phyloP scores from a whole-genome alignment of 352 stramenopile species.

The Pythium aquatile region DNA sequence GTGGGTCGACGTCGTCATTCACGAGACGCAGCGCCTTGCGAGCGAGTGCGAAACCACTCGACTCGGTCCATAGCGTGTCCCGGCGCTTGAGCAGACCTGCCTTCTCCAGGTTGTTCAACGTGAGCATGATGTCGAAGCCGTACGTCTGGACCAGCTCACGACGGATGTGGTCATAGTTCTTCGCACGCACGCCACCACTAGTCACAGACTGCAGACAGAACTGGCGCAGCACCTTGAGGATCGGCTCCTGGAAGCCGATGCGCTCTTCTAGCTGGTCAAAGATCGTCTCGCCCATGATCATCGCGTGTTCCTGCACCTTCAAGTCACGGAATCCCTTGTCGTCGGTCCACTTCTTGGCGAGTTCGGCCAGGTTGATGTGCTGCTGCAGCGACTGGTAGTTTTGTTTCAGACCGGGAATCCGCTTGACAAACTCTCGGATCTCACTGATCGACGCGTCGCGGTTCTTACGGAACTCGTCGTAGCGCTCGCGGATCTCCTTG shows the following conservation, averaged over 20 bases:
- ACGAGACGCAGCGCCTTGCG: constrained; percentile 93
- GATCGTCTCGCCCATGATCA: constrained; percentile 95
- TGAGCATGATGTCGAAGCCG: constrained; percentile 94
- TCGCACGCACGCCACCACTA: constrained; percentile 91
- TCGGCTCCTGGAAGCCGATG: constrained; percentile 91
- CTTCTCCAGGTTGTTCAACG: constrained; percentile 94
- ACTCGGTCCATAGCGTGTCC: constrained; percentile 85
- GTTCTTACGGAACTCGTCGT: constrained; percentile 95
- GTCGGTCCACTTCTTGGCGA: constrained; percentile 95
- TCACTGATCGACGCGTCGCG: constrained; percentile 96
- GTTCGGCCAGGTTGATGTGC: constrained; percentile 96
- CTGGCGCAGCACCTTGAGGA: constrained; percentile 89
- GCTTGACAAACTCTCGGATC: constrained; percentile 98
- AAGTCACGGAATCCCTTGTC: constrained; percentile 92
- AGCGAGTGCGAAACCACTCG: constrained; percentile 81
- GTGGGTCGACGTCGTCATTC: constrained; percentile 93
- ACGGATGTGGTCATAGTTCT: constrained; percentile 93
- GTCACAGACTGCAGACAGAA: constrained; percentile 94
- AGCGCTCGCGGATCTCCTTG: constrained; percentile 91
- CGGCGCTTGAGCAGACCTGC: constrained; percentile 88
- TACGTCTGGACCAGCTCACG: constrained; percentile 96
- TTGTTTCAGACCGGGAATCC: constrained; percentile 93
- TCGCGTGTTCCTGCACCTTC: constrained; percentile 94
- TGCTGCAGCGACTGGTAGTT: constrained; percentile 96
- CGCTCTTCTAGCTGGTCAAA: constrained; percentile 96